A percentile compares a stretch with the other conserved stretches of the same genome.
These are phyloP conservation scores for Rhizoclosmatium sp. DNA, from an alignment of 192 early-diverging fungal genomes.

Conservation along the genomic window DNA sequence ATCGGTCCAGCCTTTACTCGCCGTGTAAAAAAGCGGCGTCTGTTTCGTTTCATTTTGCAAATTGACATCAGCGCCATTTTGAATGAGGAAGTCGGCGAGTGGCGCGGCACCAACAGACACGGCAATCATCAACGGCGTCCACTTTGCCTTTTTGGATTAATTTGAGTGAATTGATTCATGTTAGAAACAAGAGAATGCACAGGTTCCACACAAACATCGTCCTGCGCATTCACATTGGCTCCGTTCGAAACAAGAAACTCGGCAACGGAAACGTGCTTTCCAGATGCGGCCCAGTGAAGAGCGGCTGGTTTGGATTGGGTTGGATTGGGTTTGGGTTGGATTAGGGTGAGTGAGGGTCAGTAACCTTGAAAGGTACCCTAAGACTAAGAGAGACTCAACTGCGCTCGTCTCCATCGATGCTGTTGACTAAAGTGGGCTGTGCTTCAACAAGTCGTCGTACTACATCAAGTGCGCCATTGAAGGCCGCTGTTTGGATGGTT, in stretches of 20 bases:
- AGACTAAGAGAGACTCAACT: background rate
- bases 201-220: constrained; percentile 27
- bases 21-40: constrained; percentile 52
- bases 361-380: background rate
- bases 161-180: background rate
- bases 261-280: constrained; percentile 38
- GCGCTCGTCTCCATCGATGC: constrained; percentile 39
- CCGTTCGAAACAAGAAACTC: constrained; percentile 39
- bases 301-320: constrained; percentile 22
- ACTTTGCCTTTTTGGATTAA: constrained; percentile 23
- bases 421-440: constrained; percentile 6
- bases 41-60: constrained; percentile 39
- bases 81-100: constrained; percentile 39
- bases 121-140: constrained; percentile 55
- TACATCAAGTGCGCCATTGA: constrained; percentile 17
- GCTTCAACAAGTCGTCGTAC: constrained; percentile 6
- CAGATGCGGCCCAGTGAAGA: constrained; percentile 50
- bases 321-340: too few species aligned
- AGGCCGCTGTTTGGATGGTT: constrained; percentile 32
- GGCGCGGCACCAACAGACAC: constrained; percentile 38
- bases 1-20: constrained; percentile 45
- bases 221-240: constrained; percentile 36
- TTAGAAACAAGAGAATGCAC: background rate
- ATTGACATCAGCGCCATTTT: constrained; percentile 38
- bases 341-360: background rate